phyloP scores from a whole-genome alignment of 2,329 filamentous ascomycete genomes.

The Pyricularia sp. region DNA sequence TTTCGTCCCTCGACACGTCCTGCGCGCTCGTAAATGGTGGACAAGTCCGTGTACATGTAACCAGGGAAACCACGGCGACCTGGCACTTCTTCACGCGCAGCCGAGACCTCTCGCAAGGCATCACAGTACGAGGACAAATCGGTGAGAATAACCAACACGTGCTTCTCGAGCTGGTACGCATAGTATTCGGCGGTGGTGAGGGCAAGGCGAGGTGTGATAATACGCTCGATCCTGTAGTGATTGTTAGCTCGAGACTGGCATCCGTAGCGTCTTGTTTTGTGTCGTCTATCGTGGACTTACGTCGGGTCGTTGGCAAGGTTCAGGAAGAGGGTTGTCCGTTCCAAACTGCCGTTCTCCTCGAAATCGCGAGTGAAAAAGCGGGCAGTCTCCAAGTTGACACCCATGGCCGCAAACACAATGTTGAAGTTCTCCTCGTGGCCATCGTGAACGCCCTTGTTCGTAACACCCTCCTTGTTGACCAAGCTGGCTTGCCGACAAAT shows the following conservation, averaged over 20 bases:
- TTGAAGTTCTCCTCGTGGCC: conserved; percentile 99
- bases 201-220: conserved; percentile 96
- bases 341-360: conserved; percentile 97
- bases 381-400: conserved; percentile 98
- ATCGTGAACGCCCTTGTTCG: conserved; percentile 91
- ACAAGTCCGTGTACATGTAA: conserved; percentile 99
- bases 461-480: conserved; percentile 62
- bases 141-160: conserved; percentile 96
- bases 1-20: conserved; percentile 95
- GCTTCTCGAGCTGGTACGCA: conserved; percentile 98
- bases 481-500: conserved; percentile 95
- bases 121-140: conserved; percentile 98
- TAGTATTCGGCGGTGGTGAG: conserved; percentile 99
- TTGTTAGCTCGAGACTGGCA: neutral
- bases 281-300: conserved; percentile 37
- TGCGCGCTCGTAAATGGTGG: conserved; percentile 97
- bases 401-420: conserved; percentile 98
- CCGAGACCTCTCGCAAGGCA: conserved; percentile 95
- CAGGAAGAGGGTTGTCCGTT: conserved; percentile 92
- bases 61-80: conserved; percentile 98
- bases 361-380: conserved; percentile 98
- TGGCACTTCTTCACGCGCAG: conserved; percentile 94
- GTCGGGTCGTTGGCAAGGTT: conserved; percentile 99
- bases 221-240: conserved; percentile 75
- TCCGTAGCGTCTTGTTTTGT: neutral